Percentiles rank a stretch among this genome's conserved stretches.
Conservation (phyloP, 495 filamentous ascomycete genomes). For the Penicillium ucsense region DNA sequence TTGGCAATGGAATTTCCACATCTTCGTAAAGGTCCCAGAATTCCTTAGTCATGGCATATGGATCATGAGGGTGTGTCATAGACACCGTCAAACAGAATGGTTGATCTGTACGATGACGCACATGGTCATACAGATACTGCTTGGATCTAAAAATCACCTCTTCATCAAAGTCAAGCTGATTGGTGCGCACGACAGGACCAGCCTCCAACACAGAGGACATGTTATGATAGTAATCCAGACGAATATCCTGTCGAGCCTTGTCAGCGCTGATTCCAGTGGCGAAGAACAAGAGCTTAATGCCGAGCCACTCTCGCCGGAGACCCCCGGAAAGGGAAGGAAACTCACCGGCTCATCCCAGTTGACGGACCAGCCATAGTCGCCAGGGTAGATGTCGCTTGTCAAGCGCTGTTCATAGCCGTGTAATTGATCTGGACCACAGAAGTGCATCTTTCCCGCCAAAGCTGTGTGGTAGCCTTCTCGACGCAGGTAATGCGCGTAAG, state of each 20-base stretch:
- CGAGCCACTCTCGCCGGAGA: too few relatives aligned
- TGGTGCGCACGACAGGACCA: slow-evolving; percentile 70
- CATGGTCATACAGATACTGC: slow-evolving; percentile 77
- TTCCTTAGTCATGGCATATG: slow-evolving; percentile 79
- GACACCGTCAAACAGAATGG: slow-evolving; percentile 86
- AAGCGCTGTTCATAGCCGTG: slow-evolving; percentile 83
- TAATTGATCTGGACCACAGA: slow-evolving; percentile 77
- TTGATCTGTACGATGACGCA: slow-evolving; percentile 55
- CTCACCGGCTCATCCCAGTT: slow-evolving; percentile 74
- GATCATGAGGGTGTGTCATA: slow-evolving; percentile 85
- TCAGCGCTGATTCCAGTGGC: neutral
- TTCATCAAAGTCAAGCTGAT: slow-evolving; percentile 91
- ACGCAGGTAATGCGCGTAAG: slow-evolving; percentile 85
- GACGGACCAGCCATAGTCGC: slow-evolving; percentile 81
- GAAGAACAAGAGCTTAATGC: too few relatives aligned
- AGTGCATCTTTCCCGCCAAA: slow-evolving; percentile 90
- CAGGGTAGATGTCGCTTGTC: slow-evolving; percentile 88
- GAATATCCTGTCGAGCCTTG: slow-evolving; percentile 42
- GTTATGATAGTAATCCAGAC: slow-evolving; percentile 88
- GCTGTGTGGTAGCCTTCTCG: slow-evolving; percentile 77
- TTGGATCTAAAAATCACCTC: slow-evolving; percentile 79
- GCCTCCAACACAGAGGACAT: slow-evolving; percentile 81
- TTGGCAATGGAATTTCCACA: slow-evolving; percentile 74
- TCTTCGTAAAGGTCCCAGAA: slow-evolving; percentile 84
- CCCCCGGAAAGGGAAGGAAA: neutral